phyloP scores from a whole-genome alignment of 495 filamentous ascomycete species.

The Durotheca rogersii region DNA sequence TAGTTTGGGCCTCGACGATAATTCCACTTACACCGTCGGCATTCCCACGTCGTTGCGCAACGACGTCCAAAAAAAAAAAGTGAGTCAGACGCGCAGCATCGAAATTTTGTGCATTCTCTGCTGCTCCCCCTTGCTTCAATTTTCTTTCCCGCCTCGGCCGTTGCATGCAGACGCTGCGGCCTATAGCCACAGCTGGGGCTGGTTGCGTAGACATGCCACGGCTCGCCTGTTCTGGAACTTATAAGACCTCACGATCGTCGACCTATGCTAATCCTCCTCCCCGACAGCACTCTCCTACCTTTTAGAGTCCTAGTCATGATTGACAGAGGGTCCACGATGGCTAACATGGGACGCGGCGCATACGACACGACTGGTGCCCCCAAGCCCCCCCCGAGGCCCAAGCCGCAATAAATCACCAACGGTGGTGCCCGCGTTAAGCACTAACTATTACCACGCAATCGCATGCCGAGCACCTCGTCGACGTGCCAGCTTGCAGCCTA shows the following conservation, averaged over 20 bases:
- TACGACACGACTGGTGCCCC: slow-evolving; percentile 59
- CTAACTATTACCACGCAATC: no score
- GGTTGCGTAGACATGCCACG: no score
- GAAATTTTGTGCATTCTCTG: slow-evolving; percentile 9
- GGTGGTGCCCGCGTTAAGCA: slow-evolving; percentile 16
- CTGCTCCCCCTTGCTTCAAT: slow-evolving; percentile 21
- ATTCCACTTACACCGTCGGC: slow-evolving; percentile 26
- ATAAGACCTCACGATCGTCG: slow-evolving; percentile 4
- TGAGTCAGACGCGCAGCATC: slow-evolving; percentile 46
- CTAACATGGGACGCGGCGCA: slow-evolving; percentile 58
- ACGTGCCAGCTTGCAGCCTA: no score
- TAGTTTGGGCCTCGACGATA: slow-evolving; percentile 26
- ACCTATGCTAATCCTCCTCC: slow-evolving; percentile 32
- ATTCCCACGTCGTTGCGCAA: slow-evolving; percentile 35
- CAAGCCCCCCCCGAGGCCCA: slow-evolving; percentile 55
- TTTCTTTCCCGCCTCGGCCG: slow-evolving; percentile 19
- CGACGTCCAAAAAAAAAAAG: slow-evolving; percentile 37
- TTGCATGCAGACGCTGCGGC: slow-evolving; percentile 18
- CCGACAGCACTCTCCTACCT: slow-evolving; percentile 2
- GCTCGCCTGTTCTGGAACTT: no score
- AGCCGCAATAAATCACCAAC: slow-evolving; percentile 46
- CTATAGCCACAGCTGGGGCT: slow-evolving; percentile 18
- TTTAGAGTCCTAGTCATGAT: slow-evolving; percentile 44
- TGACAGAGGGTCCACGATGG: slow-evolving; percentile 44
- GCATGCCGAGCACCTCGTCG: no score